phyloP scores from a whole-genome alignment of 1,139 yeast genomes.

The Meyerozyma carpophila region DNA sequence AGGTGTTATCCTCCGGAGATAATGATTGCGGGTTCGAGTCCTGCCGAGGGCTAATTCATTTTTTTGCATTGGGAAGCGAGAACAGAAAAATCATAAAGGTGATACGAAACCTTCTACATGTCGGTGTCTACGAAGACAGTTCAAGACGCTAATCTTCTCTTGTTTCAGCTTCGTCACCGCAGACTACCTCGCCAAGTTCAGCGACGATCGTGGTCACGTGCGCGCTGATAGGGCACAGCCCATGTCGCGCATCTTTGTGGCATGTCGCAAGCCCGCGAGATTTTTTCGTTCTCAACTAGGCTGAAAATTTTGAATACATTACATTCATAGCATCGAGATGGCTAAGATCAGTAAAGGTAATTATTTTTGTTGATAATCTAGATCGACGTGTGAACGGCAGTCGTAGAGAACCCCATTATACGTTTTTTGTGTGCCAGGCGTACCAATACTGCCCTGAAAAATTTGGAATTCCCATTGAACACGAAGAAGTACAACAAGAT shows the following conservation, averaged over 20 bases:
- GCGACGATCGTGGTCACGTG: not conserved
- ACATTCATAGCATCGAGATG: slow-evolving; percentile 29
- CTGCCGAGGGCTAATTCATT: slow-evolving; percentile 42
- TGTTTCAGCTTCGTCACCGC: no score
- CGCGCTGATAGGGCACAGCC: not conserved
- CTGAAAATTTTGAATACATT: slow-evolving; percentile 1
- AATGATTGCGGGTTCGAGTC: slow-evolving; percentile 57
- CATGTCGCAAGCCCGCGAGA: slow-evolving; percentile 1
- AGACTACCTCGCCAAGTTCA: no score
- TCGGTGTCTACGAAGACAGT: not conserved
- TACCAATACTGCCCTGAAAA: no score
- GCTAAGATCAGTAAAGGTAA: slow-evolving; percentile 64
- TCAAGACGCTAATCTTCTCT: no score
- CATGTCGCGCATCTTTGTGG: slow-evolving; percentile 1
- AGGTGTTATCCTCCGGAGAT: slow-evolving; percentile 52
- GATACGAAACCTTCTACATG: not conserved
- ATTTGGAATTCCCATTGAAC: not conserved
- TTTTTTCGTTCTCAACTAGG: not conserved
- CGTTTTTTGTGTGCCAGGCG: no score
- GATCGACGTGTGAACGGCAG: not conserved
- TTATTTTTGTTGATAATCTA: slow-evolving; percentile 11
- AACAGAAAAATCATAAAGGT: not conserved
- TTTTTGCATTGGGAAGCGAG: not conserved
- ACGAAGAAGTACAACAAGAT: no score
- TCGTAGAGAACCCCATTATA: not conserved